phyloP scores from a whole-genome alignment of 495 filamentous ascomycete genomes.

The Neurospora sp. region DNA sequence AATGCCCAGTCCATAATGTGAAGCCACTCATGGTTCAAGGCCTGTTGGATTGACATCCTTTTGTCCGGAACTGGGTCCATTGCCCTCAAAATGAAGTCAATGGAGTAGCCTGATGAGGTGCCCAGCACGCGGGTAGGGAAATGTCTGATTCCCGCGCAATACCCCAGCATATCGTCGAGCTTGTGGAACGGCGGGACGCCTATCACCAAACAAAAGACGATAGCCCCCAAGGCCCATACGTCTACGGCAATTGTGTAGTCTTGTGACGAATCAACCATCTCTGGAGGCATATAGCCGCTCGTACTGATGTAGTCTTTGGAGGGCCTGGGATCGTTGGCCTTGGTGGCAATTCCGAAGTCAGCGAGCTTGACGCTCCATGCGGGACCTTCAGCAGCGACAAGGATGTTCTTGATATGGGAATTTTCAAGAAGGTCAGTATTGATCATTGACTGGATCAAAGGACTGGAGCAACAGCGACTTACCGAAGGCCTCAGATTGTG shows the following conservation, averaged over 20 bases:
- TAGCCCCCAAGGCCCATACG: conserved; percentile 14
- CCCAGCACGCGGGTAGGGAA: not conserved
- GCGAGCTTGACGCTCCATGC: conserved; percentile 40
- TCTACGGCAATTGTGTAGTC: conserved; percentile 3
- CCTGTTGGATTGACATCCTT: not conserved
- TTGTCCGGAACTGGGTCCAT: not conserved
- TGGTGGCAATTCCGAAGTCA: conserved; percentile 39
- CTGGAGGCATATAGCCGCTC: conserved; percentile 7
- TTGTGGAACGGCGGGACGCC: not conserved
- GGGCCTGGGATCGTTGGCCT: not conserved
- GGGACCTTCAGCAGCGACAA: conserved; percentile 6
- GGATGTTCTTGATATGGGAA: conserved; percentile 9
- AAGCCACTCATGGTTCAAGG: not conserved
- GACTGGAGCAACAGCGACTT: not conserved
- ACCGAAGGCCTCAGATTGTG: conserved; percentile 40
- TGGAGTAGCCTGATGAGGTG: not conserved
- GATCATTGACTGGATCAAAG: not conserved
- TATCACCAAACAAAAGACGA: not conserved
- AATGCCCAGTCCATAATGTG: not conserved
- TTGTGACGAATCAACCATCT: not conserved
- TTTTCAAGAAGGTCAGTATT: not conserved
- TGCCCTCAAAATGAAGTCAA: not conserved
- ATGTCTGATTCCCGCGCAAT: not conserved
- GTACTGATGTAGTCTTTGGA: conserved; percentile 5
- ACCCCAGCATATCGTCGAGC: not conserved